phyloP scores from a whole-genome alignment of 495 filamentous ascomycete genomes.

The Aspergillus sclerotioniger region DNA sequence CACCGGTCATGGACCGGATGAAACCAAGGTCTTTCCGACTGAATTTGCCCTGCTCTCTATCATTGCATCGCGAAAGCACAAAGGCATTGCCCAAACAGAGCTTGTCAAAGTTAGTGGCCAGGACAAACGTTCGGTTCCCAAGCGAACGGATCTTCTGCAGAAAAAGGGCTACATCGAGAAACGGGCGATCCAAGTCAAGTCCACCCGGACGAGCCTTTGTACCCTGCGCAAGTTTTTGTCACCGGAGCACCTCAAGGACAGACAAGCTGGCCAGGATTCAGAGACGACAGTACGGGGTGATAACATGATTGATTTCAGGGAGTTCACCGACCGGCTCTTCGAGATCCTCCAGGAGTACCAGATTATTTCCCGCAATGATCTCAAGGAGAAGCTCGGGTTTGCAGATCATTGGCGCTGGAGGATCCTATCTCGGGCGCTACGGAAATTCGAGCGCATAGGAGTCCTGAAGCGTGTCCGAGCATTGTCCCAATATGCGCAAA shows the following conservation, averaged over 20 bases:
- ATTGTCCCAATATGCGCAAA: conserved; percentile 40
- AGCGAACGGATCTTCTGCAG: conserved; percentile 70
- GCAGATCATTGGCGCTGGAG: conserved; percentile 62
- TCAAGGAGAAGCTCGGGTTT: conserved; percentile 61
- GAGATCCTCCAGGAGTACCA: conserved; percentile 42
- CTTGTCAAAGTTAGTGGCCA: conserved; percentile 74
- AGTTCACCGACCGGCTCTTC: conserved; percentile 45
- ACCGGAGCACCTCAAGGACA: conserved; percentile 12
- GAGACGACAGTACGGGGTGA: conserved; percentile 1
- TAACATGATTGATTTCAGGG: conserved; percentile 41
- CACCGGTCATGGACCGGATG: conserved; percentile 76
- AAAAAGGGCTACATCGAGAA: conserved; percentile 86
- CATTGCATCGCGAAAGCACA: conserved; percentile 67
- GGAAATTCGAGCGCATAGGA: conserved; percentile 67
- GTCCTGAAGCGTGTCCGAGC: conserved; percentile 68
- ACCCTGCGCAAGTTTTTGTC: conserved; percentile 61
- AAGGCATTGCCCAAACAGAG: conserved; percentile 77
- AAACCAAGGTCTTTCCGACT: conserved; percentile 58
- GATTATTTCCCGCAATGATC: conserved; percentile 55
- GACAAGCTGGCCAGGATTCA: conserved; percentile 11
- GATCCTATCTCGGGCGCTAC: conserved; percentile 63
- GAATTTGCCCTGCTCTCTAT: conserved; percentile 77
- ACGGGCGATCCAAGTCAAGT: conserved; percentile 60
- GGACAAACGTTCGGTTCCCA: conserved; percentile 85
- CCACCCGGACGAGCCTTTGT: conserved; percentile 64